Conservation (phyloP, 2,329 filamentous ascomycete genomes). For the Geosmithia morbida region DNA sequence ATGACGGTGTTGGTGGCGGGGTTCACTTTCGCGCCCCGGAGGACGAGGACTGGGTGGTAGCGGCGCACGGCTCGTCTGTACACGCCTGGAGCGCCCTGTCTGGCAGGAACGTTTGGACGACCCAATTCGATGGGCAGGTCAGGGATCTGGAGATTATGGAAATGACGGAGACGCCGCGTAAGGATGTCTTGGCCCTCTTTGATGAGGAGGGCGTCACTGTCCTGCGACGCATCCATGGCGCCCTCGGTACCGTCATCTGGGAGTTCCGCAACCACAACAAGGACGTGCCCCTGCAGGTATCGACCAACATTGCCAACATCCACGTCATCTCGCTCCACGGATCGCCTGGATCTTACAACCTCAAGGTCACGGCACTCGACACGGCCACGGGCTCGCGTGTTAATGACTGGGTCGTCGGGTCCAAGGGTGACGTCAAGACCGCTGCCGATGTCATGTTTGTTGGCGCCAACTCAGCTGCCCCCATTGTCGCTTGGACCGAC, state of each 20-base stretch:
- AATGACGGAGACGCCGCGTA: constrained; percentile 45
- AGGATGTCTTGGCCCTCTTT: constrained; percentile 60
- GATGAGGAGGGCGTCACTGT: constrained; percentile 41
- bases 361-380: constrained; percentile 65
- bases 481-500: constrained; percentile 65
- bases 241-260: constrained; percentile 64
- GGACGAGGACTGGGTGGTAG: constrained; percentile 63
- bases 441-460: constrained; percentile 57
- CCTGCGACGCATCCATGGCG: constrained; percentile 59
- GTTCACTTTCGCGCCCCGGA: constrained; percentile 59
- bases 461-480: constrained; percentile 60
- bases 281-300: constrained; percentile 60
- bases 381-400: constrained; percentile 55
- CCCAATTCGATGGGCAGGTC: constrained; percentile 40
- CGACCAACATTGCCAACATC: constrained; percentile 54
- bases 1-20: constrained; percentile 10
- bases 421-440: constrained; percentile 57
- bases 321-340: constrained; percentile 68
- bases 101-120: constrained; percentile 66
- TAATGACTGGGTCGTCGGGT: constrained; percentile 56
- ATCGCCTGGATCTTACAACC: constrained; percentile 52
- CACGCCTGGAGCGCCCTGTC: constrained; percentile 73
- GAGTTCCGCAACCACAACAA: constrained; percentile 55
- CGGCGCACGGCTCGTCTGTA: constrained; percentile 55
- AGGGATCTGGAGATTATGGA: constrained; percentile 67